phyloP scores from a whole-genome alignment of 2,329 filamentous ascomycete species.

The Alternaria sp. region DNA sequence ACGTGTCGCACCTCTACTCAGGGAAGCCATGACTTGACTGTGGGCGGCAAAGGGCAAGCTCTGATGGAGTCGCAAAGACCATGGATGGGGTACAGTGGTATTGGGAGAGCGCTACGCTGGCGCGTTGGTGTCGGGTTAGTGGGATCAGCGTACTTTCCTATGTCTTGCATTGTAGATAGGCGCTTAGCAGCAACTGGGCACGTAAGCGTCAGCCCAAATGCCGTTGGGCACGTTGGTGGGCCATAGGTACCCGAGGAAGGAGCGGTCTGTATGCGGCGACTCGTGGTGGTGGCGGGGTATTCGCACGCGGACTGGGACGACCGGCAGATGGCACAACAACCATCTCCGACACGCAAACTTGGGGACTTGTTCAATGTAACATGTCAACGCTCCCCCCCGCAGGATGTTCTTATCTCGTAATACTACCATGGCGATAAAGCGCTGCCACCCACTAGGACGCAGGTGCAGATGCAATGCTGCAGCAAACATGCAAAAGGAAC shows the following conservation, averaged over 20 bases:
- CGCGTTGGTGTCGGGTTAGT: slow-evolving; percentile 25
- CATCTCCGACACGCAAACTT: slow-evolving; percentile 6
- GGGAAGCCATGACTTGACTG: slow-evolving; percentile 53
- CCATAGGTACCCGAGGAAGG: slow-evolving; percentile 17
- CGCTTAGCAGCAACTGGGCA: slow-evolving; percentile 40
- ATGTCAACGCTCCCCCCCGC: background rate
- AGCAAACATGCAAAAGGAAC: slow-evolving; percentile 26
- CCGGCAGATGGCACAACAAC: slow-evolving; percentile 20
- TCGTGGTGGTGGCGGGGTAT: slow-evolving; percentile 27
- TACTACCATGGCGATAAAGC: slow-evolving; percentile 8
- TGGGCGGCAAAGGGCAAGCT: slow-evolving; percentile 7
- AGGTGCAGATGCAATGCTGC: slow-evolving; percentile 22
- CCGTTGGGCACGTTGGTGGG: slow-evolving; percentile 12
- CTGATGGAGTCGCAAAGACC: slow-evolving; percentile 2
- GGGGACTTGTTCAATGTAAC: slow-evolving; percentile 9
- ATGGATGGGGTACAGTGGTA: slow-evolving; percentile 2
- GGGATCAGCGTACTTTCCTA: slow-evolving; percentile 29
- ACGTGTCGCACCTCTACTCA: slow-evolving; percentile 67
- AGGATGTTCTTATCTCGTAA: slow-evolving; percentile 26
- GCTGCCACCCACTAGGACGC: slow-evolving; percentile 9
- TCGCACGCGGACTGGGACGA: slow-evolving; percentile 18
- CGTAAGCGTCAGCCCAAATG: slow-evolving; percentile 29
- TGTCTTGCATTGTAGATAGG: slow-evolving; percentile 29
- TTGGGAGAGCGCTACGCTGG: slow-evolving; percentile 21
- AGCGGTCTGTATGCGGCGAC: slow-evolving; percentile 24